Evolutionary conservation across 23 red algal species (phyloP), one percentile per base, ranked within the genome.

Genomic region (Gracilaria domingensis): DNA sequence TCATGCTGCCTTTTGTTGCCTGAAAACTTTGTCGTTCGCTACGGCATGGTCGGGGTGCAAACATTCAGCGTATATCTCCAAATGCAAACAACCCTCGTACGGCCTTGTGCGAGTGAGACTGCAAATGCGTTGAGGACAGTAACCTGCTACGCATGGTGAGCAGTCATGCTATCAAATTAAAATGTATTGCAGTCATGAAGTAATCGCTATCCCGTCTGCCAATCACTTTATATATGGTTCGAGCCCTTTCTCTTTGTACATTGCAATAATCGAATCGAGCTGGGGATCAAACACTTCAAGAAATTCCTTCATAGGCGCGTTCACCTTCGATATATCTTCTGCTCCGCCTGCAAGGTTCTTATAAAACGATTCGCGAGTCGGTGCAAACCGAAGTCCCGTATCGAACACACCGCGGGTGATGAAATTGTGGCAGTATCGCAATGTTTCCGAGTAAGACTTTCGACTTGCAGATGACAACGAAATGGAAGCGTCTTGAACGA

Each of bases 371-470:
- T 92, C 89, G 26, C 89, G 76, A 29, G 38, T 13, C 7, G 89
- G 89, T 18, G 89, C 89, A 49, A 92, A 92, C 29, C 89, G 51
- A 29, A 92, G 36, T 18, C 89, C 89, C 20, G 89, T 83, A 53
- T 92, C 89, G 37, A 92, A 92, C n/a, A 92, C 69, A 48, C 79
- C 79, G 12, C 79, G 55, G 20, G 89, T 92, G 34, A 92, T 53
- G 16, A 92, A 77, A 44, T 83, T 75, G 79, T 92, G 89, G 33
- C 89, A 92, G 28, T 84, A 75, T 14, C 79, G 59, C 78, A 92
- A 77, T 56, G 44, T 59, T 9, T 64, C 89, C 14, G 89, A 74
- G 66, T 92, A 92, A 23, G 89, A 92, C 28, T 71, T 75, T 26
- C 89, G 77, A 83, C 79, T 84, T 30, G 89, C 89, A 49, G 20